Percentiles rank a stretch among this genome's conserved stretches.
Conservation (phyloP, 2,329 filamentous ascomycete species). For the Xenoacremonium recifei region DNA sequence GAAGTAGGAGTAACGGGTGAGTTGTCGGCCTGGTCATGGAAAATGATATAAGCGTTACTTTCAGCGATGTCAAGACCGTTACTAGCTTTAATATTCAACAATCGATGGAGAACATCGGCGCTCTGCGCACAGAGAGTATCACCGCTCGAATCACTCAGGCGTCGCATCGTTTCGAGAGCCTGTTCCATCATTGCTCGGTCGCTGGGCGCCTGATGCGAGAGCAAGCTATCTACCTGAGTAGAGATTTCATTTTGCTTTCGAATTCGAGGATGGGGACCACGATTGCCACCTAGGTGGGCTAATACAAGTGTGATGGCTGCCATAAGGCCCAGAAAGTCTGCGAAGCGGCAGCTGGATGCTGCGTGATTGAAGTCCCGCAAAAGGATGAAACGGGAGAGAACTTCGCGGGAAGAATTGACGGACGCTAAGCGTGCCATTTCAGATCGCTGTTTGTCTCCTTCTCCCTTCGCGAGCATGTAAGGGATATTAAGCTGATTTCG, state of each 20-base stretch:
- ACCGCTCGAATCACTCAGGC: neutral
- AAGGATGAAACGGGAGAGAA: slow-evolving; percentile 1
- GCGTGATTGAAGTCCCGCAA: slow-evolving; percentile 3
- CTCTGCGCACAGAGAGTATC: neutral
- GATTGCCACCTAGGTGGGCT: slow-evolving; percentile 2
- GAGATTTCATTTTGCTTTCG: neutral
- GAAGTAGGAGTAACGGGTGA: neutral
- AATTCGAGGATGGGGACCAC: neutral
- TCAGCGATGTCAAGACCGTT: neutral
- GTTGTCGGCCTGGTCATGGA: neutral
- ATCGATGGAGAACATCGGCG: neutral
- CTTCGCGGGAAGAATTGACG: slow-evolving; percentile 7
- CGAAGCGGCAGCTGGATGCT: slow-evolving; percentile 1
- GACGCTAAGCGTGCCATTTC: neutral
- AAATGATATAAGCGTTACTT: neutral
- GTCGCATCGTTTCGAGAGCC: slow-evolving; percentile 4
- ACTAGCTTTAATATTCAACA: slow-evolving; percentile 1
- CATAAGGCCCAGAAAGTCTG: slow-evolving; percentile 6
- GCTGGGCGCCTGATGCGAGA: slow-evolving; percentile 4
- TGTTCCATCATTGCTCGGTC: slow-evolving; percentile 8
- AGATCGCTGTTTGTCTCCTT: neutral
- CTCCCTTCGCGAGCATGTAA: neutral
- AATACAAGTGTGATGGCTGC: slow-evolving; percentile 6
- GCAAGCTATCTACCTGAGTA: neutral
- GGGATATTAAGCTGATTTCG: neutral